Evolutionary conservation across 2,329 filamentous ascomycete species (phyloP).

Genomic region (Plenodomus lindquistii): DNA sequence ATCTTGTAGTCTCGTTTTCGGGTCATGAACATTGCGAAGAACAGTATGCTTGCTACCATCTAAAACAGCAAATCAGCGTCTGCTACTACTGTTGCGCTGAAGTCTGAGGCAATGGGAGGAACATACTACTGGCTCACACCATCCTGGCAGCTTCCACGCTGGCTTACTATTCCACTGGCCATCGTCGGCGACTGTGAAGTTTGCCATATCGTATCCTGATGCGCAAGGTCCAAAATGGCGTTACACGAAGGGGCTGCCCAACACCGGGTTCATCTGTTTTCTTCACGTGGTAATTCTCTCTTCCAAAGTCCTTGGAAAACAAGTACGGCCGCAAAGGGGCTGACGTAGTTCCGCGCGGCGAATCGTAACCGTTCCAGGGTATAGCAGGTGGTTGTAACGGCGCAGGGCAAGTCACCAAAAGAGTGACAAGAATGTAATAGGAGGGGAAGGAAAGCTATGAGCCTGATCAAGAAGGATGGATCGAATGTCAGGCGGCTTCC

Average conservation of each 20-base stretch:
- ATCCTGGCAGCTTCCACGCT: conserved; percentile 49
- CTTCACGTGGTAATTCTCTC: neutral
- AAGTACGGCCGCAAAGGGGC: neutral
- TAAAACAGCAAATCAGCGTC: conserved; percentile 23
- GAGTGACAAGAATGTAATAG: neutral
- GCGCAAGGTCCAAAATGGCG: neutral
- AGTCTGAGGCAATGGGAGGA: neutral
- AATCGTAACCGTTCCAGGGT: neutral
- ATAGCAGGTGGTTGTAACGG: neutral
- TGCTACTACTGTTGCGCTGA: neutral
- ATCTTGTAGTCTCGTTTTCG: conserved; percentile 51
- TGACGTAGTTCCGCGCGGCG: neutral
- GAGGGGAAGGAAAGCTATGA: neutral
- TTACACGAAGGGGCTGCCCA: neutral
- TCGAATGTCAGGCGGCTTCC: neutral
- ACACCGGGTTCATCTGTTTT: neutral
- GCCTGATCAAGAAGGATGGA: neutral
- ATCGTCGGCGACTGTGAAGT: conserved; percentile 14
- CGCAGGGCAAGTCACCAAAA: neutral
- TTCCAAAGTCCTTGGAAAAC: neutral
- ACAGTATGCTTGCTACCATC: conserved; percentile 57
- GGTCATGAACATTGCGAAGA: conserved; percentile 55
- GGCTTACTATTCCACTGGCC: conserved; percentile 46
- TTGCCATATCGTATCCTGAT: conserved; percentile 13
- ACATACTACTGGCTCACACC: conserved; percentile 47